Conservation (phyloP, 2,329 filamentous ascomycete species). For the Nothopassalora personata region DNA sequence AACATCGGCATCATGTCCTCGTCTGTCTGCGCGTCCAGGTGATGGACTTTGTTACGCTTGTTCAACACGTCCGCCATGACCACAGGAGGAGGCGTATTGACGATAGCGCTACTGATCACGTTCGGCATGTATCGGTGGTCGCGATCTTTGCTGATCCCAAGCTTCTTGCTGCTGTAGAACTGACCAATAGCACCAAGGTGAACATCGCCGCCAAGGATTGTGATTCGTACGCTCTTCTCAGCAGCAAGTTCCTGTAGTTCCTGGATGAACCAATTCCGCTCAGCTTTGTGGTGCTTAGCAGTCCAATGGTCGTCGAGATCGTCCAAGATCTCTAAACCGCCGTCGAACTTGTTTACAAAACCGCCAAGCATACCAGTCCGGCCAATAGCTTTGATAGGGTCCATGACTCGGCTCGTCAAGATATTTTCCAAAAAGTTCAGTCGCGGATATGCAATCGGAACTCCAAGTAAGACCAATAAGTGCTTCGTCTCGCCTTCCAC, state of each 20-base stretch:
- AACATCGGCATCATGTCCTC: constrained; percentile 97
- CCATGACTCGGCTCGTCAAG: constrained; percentile 78
- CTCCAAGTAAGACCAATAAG: constrained; percentile 77
- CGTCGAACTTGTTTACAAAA: constrained; percentile 83
- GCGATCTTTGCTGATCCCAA: constrained; percentile 70
- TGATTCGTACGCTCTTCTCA: constrained; percentile 85
- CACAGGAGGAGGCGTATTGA: constrained; percentile 82
- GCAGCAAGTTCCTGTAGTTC: constrained; percentile 90
- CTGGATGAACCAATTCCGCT: constrained; percentile 79
- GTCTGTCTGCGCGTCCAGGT: constrained; percentile 67
- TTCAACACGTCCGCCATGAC: constrained; percentile 88
- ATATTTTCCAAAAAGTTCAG: constrained; percentile 59
- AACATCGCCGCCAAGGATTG: constrained; percentile 89
- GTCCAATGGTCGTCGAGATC: constrained; percentile 98
- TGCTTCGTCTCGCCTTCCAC: constrained; percentile 81
- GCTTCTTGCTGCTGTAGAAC: constrained; percentile 87
- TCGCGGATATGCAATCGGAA: constrained; percentile 50
- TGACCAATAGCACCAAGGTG: constrained; percentile 88
- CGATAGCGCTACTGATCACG: constrained; percentile 87
- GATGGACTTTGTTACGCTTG: constrained; percentile 75
- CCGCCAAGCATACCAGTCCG: constrained; percentile 73
- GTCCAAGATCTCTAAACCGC: constrained; percentile 84
- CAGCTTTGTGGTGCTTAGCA: constrained; percentile 85
- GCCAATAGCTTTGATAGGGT: constrained; percentile 82
- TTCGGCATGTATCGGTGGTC: constrained; percentile 98